These are phyloP conservation scores for Rhododendron molle DNA, from an alignment of 148 eudicot species.

Conservation along the genomic window DNA sequence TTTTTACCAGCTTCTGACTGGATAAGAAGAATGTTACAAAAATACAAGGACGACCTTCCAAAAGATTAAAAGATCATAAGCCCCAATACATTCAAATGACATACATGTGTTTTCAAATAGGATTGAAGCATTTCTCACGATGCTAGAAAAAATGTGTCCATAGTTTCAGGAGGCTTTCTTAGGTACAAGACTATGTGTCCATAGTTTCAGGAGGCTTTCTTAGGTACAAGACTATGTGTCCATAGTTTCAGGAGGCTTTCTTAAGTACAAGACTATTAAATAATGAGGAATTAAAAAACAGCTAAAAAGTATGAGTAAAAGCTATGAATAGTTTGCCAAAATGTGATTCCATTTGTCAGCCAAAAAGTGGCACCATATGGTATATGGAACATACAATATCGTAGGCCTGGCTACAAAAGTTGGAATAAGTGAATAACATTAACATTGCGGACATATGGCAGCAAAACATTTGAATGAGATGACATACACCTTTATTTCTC, in stretches of 20 bases:
- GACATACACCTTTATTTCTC: background rate
- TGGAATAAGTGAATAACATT: background rate
- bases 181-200: too few species aligned
- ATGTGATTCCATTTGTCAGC: background rate
- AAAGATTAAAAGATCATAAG: background rate
- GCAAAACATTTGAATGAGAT: background rate
- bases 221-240: too few species aligned
- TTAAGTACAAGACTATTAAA: background rate
- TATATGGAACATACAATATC: background rate
- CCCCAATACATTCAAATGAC: background rate
- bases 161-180: background rate
- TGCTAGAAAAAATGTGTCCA: background rate
- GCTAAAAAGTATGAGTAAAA: background rate
- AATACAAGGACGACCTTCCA: background rate
- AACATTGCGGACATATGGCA: background rate
- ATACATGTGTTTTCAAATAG: background rate
- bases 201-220: too few species aligned
- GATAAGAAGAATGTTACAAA: slow-evolving; percentile 18
- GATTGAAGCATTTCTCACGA: background rate
- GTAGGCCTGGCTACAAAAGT: background rate
- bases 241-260: background rate
- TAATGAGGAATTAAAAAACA: background rate
- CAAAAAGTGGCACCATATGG: background rate
- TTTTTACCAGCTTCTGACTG: slow-evolving; percentile 91
- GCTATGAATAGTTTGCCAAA: background rate